Evolutionary conservation across 2,329 filamentous ascomycete species (phyloP).

Genomic region (Venturia aucupariae): DNA sequence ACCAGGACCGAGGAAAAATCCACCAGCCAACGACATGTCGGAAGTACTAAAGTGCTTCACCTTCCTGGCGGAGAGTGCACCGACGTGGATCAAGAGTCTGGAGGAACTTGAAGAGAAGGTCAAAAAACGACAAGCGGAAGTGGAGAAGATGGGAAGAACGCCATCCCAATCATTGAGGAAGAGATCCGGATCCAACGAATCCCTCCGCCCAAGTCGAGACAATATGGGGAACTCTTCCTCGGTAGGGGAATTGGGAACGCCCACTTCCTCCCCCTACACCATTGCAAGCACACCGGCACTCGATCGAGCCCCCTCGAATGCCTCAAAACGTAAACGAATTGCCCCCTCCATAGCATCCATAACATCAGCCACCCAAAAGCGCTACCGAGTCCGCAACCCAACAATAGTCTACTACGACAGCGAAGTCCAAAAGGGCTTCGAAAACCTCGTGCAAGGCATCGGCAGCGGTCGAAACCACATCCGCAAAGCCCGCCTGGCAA

Average conservation of each 20-base stretch:
- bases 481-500: constrained; percentile 79
- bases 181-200: constrained; percentile 28
- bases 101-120: constrained; percentile 25
- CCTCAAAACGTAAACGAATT: constrained; percentile 31
- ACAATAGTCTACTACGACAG: constrained; percentile 91
- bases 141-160: constrained; percentile 19
- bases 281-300: constrained; percentile 13
- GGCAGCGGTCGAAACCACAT: constrained; percentile 73
- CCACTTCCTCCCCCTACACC: constrained; percentile 17
- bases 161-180: constrained; percentile 24
- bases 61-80: constrained; percentile 29
- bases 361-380: constrained; percentile 34
- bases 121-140: constrained; percentile 25
- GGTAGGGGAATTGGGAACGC: constrained; percentile 18
- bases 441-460: constrained; percentile 72
- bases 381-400: constrained; percentile 59
- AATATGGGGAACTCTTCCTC: constrained; percentile 14
- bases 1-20: not conserved
- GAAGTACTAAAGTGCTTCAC: constrained; percentile 30
- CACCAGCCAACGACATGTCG: constrained; percentile 24
- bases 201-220: constrained; percentile 22
- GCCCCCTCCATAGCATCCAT: constrained; percentile 33
- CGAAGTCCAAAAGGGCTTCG: constrained; percentile 73
- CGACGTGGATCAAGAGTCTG: constrained; percentile 29
- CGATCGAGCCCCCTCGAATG: constrained; percentile 18